Evolutionary conservation across 2,329 filamentous ascomycete genomes (phyloP).

Genomic region (Trichoderma semiorbis): DNA sequence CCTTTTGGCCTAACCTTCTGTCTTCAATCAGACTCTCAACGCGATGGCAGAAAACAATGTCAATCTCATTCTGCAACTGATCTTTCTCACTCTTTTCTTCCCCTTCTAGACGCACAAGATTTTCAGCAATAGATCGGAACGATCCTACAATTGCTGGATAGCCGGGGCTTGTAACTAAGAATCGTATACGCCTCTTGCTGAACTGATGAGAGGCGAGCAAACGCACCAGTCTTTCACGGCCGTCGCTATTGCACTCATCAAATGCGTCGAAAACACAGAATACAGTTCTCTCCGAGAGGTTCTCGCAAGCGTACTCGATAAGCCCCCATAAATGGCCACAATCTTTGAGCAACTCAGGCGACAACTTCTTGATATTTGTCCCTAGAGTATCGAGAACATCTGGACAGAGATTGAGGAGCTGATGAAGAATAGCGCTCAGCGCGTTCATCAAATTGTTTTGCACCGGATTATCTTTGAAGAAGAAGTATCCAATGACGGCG

Average conservation of each 20-base stretch:
- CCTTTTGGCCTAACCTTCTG: background rate
- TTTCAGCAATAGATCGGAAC: background rate
- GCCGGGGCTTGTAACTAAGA: background rate
- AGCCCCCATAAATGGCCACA: background rate
- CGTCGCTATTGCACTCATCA: background rate
- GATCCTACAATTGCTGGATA: background rate
- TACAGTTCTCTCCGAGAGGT: background rate
- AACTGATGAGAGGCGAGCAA: background rate
- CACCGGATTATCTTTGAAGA: background rate
- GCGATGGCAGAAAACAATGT: background rate
- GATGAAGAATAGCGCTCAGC: background rate
- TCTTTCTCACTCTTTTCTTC: background rate
- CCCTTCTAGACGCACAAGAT: background rate
- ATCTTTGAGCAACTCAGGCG: background rate
- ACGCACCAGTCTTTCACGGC: background rate
- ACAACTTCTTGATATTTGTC: background rate
- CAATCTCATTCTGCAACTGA: background rate
- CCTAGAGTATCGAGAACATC: background rate
- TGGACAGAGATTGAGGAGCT: background rate
- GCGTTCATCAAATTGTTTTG: background rate
- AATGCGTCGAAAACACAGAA: background rate
- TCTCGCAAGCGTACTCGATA: background rate
- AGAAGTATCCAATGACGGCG: background rate
- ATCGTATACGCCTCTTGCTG: background rate
- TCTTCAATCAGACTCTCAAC: background rate